These are phyloP conservation scores for Psilocybe cubensis DNA, from an alignment of 768 basidiomycete species.

Conservation along the genomic window DNA sequence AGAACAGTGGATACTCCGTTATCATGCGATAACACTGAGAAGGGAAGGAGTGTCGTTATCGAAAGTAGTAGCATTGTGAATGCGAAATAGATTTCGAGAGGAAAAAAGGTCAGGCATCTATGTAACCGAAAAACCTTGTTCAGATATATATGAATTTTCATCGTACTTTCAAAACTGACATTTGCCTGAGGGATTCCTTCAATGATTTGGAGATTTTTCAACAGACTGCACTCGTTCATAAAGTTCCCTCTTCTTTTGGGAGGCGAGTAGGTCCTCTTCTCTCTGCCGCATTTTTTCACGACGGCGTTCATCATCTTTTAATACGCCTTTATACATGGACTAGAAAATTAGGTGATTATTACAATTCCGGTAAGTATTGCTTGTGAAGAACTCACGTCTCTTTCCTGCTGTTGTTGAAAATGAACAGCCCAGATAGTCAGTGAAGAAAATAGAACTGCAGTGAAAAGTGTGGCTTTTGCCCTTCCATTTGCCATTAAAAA, in stretches of 20 bases:
- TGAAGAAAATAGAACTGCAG: constrained; percentile 63
- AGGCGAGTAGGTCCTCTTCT: constrained; percentile 63
- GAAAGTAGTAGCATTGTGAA: too few species aligned
- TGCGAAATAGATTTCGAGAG: too few species aligned
- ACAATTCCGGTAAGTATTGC: not conserved
- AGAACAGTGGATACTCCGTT: too few species aligned
- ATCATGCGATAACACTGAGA: too few species aligned
- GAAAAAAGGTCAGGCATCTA: not conserved
- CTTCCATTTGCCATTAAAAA: constrained; percentile 57
- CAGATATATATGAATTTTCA: too few species aligned
- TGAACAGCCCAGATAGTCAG: constrained; percentile 91
- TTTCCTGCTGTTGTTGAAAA: constrained; percentile 81
- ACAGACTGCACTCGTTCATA: constrained; percentile 57
- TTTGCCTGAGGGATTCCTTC: not conserved
- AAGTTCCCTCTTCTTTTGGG: constrained; percentile 62
- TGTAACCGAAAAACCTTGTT: too few species aligned
- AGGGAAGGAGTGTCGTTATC: too few species aligned
- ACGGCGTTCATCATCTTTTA: constrained; percentile 86
- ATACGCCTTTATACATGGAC: constrained; percentile 91
- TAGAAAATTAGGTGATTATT: constrained; percentile 31
- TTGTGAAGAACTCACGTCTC: constrained; percentile 54
- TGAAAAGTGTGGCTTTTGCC: constrained; percentile 77
- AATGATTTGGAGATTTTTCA: not conserved
- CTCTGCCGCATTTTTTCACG: constrained; percentile 70
- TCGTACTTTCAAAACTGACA: constrained; percentile 6